Percentiles rank a stretch among this genome's conserved stretches.
phyloP scores from a whole-genome alignment of 2,329 filamentous ascomycete genomes.

The Botrytis porri region DNA sequence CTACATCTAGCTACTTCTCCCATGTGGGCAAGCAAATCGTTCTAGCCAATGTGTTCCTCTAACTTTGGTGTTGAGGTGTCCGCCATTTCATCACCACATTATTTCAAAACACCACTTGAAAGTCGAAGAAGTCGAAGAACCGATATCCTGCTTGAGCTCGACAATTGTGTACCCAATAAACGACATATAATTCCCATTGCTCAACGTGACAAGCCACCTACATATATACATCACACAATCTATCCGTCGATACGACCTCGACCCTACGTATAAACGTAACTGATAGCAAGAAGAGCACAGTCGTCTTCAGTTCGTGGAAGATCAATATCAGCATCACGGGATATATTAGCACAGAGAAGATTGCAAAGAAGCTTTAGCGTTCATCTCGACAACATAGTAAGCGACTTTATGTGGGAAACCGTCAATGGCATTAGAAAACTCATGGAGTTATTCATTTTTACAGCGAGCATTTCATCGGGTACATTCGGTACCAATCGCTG shows the following conservation, averaged over 20 bases:
- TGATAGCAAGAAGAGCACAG: not conserved
- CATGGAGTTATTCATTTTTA: not conserved
- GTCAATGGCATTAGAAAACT: not conserved
- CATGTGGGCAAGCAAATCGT: not conserved
- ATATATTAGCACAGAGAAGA: not conserved
- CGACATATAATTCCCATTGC: not conserved
- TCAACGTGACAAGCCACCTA: not conserved
- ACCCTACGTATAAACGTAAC: not conserved
- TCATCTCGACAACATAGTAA: not conserved
- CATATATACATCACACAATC: not conserved
- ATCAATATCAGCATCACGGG: not conserved
- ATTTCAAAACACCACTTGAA: not conserved
- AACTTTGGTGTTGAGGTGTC: not conserved
- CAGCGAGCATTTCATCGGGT: not conserved
- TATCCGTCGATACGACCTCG: not conserved
- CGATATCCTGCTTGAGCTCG: not conserved
- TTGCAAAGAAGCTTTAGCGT: not conserved
- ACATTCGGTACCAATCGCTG: not conserved
- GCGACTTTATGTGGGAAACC: not conserved
- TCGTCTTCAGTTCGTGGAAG: not conserved
- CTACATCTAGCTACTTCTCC: not conserved
- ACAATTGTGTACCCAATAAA: not conserved
- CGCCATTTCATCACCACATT: rapidly evolving
- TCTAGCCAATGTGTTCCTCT: not conserved
- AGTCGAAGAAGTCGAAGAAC: not conserved